phyloP scores from a whole-genome alignment of 2,329 filamentous ascomycete species.

The Exophiala spinifera region DNA sequence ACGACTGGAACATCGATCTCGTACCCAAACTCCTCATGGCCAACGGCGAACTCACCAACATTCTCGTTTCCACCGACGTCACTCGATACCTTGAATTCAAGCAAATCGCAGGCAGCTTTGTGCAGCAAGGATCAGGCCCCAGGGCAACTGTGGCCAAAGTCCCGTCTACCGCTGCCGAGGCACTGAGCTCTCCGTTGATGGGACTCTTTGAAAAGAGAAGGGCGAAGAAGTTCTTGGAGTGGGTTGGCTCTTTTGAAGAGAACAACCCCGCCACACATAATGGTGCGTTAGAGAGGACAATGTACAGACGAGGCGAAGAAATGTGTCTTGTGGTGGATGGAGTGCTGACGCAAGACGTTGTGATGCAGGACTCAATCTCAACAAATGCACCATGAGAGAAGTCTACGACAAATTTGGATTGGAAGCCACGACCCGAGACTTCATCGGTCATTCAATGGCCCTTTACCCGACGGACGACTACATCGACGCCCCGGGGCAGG shows the following conservation, averaged over 20 bases:
- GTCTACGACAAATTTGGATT: slow-evolving; percentile 97
- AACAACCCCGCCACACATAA: slow-evolving; percentile 85
- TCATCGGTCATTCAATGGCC: slow-evolving; percentile 97
- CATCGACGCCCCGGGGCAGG: slow-evolving; percentile 67
- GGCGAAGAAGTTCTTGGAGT: slow-evolving; percentile 95
- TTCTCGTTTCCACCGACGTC: slow-evolving; percentile 92
- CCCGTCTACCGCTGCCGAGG: slow-evolving; percentile 86
- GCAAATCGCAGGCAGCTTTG: slow-evolving; percentile 92
- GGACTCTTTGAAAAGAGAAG: slow-evolving; percentile 96
- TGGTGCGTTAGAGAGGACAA: slow-evolving; percentile 54
- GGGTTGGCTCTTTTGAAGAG: slow-evolving; percentile 81
- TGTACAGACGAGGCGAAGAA: background rate
- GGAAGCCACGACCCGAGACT: slow-evolving; percentile 84
- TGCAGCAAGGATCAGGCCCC: slow-evolving; percentile 78
- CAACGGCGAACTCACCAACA: slow-evolving; percentile 96
- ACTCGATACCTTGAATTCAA: slow-evolving; percentile 88
- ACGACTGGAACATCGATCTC: slow-evolving; percentile 99
- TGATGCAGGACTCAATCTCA: slow-evolving; percentile 67
- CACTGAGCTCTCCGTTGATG: slow-evolving; percentile 89
- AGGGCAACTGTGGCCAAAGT: slow-evolving; percentile 96
- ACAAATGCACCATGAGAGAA: slow-evolving; percentile 87
- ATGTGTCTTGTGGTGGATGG: background rate
- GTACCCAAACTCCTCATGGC: slow-evolving; percentile 99
- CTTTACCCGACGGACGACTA: slow-evolving; percentile 90
- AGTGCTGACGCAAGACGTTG: slow-evolving; percentile 6